Evolutionary conservation across 306 rosid species (phyloP).

Genomic region (Pachyrhizus erosus): DNA sequence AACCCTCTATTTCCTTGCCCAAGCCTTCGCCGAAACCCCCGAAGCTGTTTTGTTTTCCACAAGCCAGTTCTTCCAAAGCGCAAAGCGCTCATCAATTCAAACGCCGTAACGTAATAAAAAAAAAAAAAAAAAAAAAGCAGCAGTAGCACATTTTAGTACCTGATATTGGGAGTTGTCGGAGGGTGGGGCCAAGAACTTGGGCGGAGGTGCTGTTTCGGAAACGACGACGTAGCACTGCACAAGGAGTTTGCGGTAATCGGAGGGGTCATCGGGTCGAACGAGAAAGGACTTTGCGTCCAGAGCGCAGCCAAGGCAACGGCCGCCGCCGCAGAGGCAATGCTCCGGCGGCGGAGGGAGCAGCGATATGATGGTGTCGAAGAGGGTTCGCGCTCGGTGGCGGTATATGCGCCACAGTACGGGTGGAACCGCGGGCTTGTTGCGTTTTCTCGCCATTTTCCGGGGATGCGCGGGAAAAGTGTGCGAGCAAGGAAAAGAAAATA

Average conservation of each 20-base stretch:
- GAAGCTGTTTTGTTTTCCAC: no score
- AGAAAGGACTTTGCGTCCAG: no score
- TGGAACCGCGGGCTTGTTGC: no score
- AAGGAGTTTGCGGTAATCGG: slow-evolving; percentile 59
- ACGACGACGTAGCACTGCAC: slow-evolving; percentile 58
- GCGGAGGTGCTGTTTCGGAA: slow-evolving; percentile 46
- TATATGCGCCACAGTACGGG: no score
- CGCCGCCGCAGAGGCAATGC: slow-evolving; percentile 55
- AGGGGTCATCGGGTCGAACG: slow-evolving; percentile 52
- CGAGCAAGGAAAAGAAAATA: no score
- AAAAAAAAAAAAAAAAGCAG: not conserved
- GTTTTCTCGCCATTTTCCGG: no score
- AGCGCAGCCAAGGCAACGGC: slow-evolving; percentile 55
- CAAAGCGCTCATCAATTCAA: no score
- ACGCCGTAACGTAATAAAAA: no score
- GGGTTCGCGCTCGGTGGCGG: no score
- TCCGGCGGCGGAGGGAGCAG: slow-evolving; percentile 46
- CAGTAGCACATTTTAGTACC: slow-evolving; percentile 44
- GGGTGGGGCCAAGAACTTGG: slow-evolving; percentile 33
- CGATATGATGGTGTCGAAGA: no score
- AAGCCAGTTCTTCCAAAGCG: no score
- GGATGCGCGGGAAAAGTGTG: no score
- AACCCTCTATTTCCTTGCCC: not conserved
- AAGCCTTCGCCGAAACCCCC: not conserved
- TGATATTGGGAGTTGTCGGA: slow-evolving; percentile 57